These are phyloP conservation scores for Fusarium mexicanum DNA, from an alignment of 2,329 filamentous ascomycete genomes.

Conservation along the genomic window DNA sequence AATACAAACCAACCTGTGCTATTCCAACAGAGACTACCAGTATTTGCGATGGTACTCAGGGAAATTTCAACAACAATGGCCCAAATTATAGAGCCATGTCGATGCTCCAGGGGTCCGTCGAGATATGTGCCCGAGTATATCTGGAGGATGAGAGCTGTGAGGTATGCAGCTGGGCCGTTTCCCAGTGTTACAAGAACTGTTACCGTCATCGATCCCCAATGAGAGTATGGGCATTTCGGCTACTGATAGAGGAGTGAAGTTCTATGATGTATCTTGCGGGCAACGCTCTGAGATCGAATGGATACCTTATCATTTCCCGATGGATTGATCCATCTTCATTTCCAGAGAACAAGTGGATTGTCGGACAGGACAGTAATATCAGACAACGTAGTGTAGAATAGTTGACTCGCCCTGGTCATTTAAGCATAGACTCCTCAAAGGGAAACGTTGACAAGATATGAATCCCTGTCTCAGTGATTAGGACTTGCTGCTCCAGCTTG, in stretches of 20 bases:
- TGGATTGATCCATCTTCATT: not conserved
- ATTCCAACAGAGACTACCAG: not conserved
- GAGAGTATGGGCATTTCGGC: not conserved
- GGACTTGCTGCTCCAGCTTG: conserved; percentile 13
- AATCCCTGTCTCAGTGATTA: not conserved
- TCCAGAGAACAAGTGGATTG: too few species aligned
- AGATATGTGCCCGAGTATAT: conserved; percentile 1
- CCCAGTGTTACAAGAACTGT: not conserved
- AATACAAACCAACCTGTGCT: not conserved
- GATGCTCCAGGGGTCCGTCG: not conserved
- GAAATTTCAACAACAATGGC: not conserved
- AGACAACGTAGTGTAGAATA: not conserved
- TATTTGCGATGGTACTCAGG: not conserved
- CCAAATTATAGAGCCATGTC: not conserved
- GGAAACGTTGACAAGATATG: not conserved
- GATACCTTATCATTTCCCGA: not conserved
- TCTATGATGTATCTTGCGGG: conserved; percentile 7
- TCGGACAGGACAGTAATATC: not conserved
- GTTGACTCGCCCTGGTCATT: not conserved
- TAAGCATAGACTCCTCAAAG: not conserved
- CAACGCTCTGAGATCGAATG: not conserved
- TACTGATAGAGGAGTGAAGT: not conserved
- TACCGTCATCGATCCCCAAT: not conserved
- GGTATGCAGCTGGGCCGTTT: not conserved
- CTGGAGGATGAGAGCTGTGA: not conserved